Evolutionary conservation across 495 filamentous ascomycete species (phyloP), one percentile per base, ranked within the genome.

Genomic region (Aspergillus indologenus): DNA sequence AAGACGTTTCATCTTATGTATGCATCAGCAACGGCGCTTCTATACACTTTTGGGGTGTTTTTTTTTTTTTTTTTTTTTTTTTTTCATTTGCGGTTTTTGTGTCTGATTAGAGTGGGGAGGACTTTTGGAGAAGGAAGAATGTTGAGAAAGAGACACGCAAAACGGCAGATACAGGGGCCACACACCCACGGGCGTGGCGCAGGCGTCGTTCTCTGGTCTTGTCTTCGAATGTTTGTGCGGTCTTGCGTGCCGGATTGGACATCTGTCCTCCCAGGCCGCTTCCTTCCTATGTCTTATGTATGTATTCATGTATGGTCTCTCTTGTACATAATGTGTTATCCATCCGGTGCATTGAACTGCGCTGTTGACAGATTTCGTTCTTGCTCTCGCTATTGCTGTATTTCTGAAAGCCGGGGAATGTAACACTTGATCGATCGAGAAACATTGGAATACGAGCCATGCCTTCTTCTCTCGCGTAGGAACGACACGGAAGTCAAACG

Each of bases 21-120:
- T 63, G 61, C 61, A 63, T 63, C 57, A 59, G 61, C 61, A n/a
- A 19, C 47, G 61, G 56, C 56, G 56, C 53, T 42, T 40, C 54
- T 56, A 29, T 56, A 61, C 40, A 59, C 31, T 59, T 54, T 54
- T 53, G 23, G n/a, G n/a, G n/a, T n/a, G n/a, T 40, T 40, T 40
- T 4, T 4, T 15, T 53, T 56, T 56, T 14, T 52, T 51, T n/a
- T n/a, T n/a, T 40, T 40, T 40, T 4, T 4, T 15, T 53, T 56
- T 56, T 14, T 52, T 51, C 23, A 18, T 26, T 56, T 59, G 12
- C 22, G 22, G 17, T 56, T 44, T 50, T n/a, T n/a, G n/a, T n/a
- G 47, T 50, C 29, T 50, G 47, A 50, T 50, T 50, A 50, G 47
- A 50, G 22, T 3, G 47, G 22, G 19, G 47, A 21, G 2, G 34